Evolutionary conservation across 2,329 filamentous ascomycete species (phyloP).

Genomic region (Aspergillus hiratsukae): DNA sequence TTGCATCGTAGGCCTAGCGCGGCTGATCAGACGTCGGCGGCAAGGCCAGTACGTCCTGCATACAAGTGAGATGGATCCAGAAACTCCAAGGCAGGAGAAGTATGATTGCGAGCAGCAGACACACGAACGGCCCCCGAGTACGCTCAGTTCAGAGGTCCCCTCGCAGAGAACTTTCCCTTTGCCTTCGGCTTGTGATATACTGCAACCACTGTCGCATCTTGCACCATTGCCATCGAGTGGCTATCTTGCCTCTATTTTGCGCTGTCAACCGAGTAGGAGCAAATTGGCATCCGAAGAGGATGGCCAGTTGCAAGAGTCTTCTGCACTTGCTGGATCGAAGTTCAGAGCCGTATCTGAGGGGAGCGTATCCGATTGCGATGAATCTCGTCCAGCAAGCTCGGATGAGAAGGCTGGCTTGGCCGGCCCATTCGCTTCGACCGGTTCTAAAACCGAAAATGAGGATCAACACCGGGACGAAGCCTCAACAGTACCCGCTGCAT

Average conservation of each 20-base stretch:
- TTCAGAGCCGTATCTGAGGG: neutral
- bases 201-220: slow-evolving; percentile 20
- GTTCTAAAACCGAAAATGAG: slow-evolving; percentile 5
- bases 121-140: slow-evolving; percentile 6
- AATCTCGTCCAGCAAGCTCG: slow-evolving; percentile 3
- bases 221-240: slow-evolving; percentile 21
- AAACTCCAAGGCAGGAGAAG: slow-evolving; percentile 8
- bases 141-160: slow-evolving; percentile 3
- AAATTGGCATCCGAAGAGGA: slow-evolving; percentile 6
- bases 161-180: slow-evolving; percentile 5
- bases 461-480: slow-evolving; percentile 8
- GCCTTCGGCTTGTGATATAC: slow-evolving; percentile 22
- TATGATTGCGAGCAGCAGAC: slow-evolving; percentile 14
- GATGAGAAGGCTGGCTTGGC: slow-evolving; percentile 4
- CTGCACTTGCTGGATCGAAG: neutral
- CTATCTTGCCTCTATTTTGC: slow-evolving; percentile 17
- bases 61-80: slow-evolving; percentile 19
- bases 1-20: slow-evolving; percentile 14
- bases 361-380: neutral
- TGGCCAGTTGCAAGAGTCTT: neutral
- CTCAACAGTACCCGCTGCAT: slow-evolving; percentile 7
- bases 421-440: neutral
- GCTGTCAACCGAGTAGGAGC: slow-evolving; percentile 10
- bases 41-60: slow-evolving; percentile 7
- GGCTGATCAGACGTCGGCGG: slow-evolving; percentile 15